Percentiles rank a stretch among this genome's conserved stretches.
Conservation (phyloP, 345 rosid genomes). For the Pelargonium nanum region DNA sequence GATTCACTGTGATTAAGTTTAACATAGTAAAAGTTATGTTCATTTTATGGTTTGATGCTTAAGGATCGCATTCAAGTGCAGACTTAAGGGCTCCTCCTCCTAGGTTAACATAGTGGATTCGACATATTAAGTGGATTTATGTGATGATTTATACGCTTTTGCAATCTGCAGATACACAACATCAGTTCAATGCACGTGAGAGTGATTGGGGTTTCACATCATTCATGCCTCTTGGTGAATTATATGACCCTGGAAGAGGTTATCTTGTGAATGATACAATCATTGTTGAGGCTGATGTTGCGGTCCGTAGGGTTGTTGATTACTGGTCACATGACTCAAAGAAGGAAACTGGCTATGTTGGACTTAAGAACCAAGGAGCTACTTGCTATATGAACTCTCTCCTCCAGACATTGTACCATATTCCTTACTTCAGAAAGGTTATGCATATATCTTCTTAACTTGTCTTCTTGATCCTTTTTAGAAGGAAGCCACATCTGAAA, state of each 20-base stretch:
- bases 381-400: constrained; percentile 62
- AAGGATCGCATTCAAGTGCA: neutral
- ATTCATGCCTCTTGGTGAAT: constrained; percentile 45
- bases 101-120: neutral
- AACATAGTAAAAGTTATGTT: neutral
- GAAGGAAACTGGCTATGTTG: constrained; percentile 57
- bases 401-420: constrained; percentile 43
- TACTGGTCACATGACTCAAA: constrained; percentile 51
- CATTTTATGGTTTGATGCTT: neutral
- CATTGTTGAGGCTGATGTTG: constrained; percentile 48
- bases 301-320: constrained; percentile 39
- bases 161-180: constrained; percentile 37
- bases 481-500: constrained; percentile 1
- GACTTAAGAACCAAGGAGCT: constrained; percentile 60
- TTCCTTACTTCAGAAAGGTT: constrained; percentile 54
- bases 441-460: constrained; percentile 3
- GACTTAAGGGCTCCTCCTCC: neutral
- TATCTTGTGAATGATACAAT: constrained; percentile 38
- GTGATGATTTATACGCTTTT: neutral
- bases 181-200: constrained; percentile 43
- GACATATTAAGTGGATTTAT: neutral
- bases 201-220: constrained; percentile 57
- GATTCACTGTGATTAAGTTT: neutral
- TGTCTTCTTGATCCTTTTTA: neutral
- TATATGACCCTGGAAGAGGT: constrained; percentile 42